Percentiles rank a stretch among this genome's conserved stretches.
Evolutionary conservation across 495 filamentous ascomycete genomes (phyloP).

Genomic region (Tuber aestivum): DNA sequence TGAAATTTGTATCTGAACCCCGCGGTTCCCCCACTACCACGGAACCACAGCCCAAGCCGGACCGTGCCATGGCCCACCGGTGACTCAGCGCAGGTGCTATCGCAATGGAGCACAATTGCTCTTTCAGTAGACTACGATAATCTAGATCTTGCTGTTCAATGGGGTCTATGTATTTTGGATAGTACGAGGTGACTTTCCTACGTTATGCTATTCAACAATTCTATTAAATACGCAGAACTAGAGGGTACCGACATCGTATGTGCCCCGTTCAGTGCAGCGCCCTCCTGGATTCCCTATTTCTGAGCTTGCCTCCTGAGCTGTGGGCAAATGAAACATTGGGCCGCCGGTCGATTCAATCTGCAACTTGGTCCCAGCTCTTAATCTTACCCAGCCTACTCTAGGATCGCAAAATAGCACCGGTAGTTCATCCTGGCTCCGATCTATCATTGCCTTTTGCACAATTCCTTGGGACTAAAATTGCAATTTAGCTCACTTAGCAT

Average conservation of each 20-base stretch:
- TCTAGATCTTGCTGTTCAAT: neutral
- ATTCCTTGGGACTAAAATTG: neutral
- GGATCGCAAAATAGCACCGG: too few species aligned
- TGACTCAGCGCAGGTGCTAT: neutral
- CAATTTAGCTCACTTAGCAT: too few species aligned
- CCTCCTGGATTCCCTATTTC: neutral
- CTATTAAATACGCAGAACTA: neutral
- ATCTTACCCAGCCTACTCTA: neutral
- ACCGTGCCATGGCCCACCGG: neutral
- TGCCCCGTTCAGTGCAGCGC: neutral
- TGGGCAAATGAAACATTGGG: neutral
- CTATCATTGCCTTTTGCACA: neutral
- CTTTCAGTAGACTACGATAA: neutral
- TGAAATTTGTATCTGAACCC: neutral
- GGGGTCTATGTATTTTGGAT: neutral
- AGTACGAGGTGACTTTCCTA: neutral
- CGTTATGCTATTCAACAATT: neutral
- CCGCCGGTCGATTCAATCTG: neutral
- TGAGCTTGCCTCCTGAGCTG: neutral
- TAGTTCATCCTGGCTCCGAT: too few species aligned
- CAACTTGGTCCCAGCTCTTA: neutral
- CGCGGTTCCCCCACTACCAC: neutral
- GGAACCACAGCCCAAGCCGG: neutral
- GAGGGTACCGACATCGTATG: neutral
- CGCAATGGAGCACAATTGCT: neutral